Base-by-base conservation (phyloP, 768 basidiomycete genomes). In the Leucocoprinus leucothites region DNA sequence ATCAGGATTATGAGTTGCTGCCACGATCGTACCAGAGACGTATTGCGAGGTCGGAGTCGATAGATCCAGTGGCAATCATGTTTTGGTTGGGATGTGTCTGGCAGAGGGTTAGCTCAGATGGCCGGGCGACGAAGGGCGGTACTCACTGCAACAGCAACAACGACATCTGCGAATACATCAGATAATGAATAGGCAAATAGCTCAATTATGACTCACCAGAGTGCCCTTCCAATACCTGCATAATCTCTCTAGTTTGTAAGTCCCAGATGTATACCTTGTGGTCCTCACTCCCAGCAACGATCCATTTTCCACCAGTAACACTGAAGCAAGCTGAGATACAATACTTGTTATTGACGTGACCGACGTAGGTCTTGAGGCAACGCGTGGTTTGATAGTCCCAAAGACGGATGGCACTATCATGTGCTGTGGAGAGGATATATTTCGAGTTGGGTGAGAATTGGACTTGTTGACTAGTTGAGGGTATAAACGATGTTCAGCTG, bases 401-500 rank as follows among this genome's bases (percentile, higher is more conserved):
- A 3, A 99, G 75, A 1, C 96, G 86, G 59, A 98, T 92, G 0
- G 89, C 87, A 56, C 87, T 92, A 65, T 98, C 94, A 64, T 98
- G 89, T 0, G 96, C 91, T 0, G 94, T 91, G 1, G 94, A 94
- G 49, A 99, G 80, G 50, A 99, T 89, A 70, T 93, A 95, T 70
- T 91, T 91, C 6, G 92, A 94, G 64, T 97, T 97, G 8, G 96
- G 96, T 0, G 95, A 95, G 73, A 99, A 98, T 63, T 88, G 84
- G 14, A 94, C 93, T 64, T 89, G 88, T 71, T 95, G 92, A 58
- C 92, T 92, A 63, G 44, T 16, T 5, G 18, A 43, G 11, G 16
- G 44, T 31, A 36, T 43, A 26, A 18, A 13, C 13, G 22, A n/a
- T 13, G 35, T n/a, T 47, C 19, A 21, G 49, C 19, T 31, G n/a